Evolutionary conservation across 2,329 filamentous ascomycete genomes (phyloP), one percentile per base, ranked within the genome.

Genomic region (Neurospora sp.): DNA sequence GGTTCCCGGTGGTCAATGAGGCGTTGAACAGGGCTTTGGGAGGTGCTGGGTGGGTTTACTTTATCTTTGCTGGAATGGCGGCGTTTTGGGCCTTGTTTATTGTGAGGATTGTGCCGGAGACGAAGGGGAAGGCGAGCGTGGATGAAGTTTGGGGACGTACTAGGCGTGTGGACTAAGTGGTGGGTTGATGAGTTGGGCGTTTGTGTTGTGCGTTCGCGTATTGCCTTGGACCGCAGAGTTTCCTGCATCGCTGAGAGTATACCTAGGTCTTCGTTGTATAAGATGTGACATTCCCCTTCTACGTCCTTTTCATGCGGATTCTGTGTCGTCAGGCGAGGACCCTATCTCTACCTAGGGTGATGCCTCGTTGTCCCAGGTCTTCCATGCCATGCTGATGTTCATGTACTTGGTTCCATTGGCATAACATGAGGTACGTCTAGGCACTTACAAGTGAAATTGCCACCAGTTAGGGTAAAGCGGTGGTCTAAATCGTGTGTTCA

Each of bases 91-190:
- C 88, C 0, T 71, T 85, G 0, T 97, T 97, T 78, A 89, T 97
- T 33, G 83, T 83, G 8, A 87, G 84, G 81, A 87, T 83, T 66
- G 92, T 98, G 19, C 95, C 95, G 0, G 95, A 98, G 82, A 97
- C 94, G 0, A 92, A 89, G 76, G 94, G 92, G 2, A 97, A 92
- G 84, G 89, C 87, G 76, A 90, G 91, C 76, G 89, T 87, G 0
- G 92, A 97, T 76, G 94, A 97, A 77, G 93, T 97, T n/a, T 97
- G 94, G 94, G 92, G 92, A 0, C 84, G 92, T 70, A 83, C 83
- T 57, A 82, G 86, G 70, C 82, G 85, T 2, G 75, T 84, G 67
- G 86, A 88, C 73, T 88, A 75, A 79, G 46, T 11, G 38, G 28
- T 39, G 5, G 23, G 12, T 41, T 65, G 67, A 17, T 57, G 12